Base-by-base conservation (phyloP, 495 filamentous ascomycete species). In the Talaromyces trachyspermus region DNA sequence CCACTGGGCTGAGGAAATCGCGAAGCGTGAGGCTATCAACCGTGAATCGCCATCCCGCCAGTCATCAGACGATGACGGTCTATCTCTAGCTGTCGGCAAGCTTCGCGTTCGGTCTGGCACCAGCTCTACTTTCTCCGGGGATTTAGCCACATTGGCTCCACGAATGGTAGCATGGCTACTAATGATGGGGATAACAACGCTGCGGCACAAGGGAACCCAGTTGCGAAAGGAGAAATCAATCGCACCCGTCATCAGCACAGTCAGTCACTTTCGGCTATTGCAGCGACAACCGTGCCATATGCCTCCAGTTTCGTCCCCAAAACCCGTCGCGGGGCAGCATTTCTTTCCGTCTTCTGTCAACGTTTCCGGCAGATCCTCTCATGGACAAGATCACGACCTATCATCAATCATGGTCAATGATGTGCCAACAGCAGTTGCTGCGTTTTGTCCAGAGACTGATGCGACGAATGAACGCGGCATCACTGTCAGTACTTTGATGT, bases 121-220 rank as follows among this genome's bases (percentile, higher is more conserved):
- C 22, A 42, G 39, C 23, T 42, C 39, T 24, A 42, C 39, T 19
- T 7, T 26, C 39, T 25, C 39, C 1, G 39, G 39, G 23, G 11
- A 14, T 4, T 42, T 17, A 42, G 39, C 26, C 39, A 42, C 18
- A 25, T 42, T 42, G 39, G 39, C 39, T 42, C 39, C 20, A 42
- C 39, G n/a, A 42, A 42, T 11, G 39, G 39, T 18, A 42, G 39
- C 19, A 15, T 26, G 22, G 39, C 23, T 7, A 42, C 39, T 5
- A 42, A 42, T 26, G 23, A 24, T 10, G 17, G 20, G 23, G 39
- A 26, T 8, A 42, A 18, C 23, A 25, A 24, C 26, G 39, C 4
- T 15, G 23, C 17, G 9, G 23, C 23, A 2, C 39, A 25, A 12
- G 39, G 26, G 20, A 42, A 5, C 39, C n/a, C n/a, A n/a, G n/a